A percentile compares a stretch with the other conserved stretches of the same genome.
Evolutionary conservation across 768 basidiomycete genomes (phyloP).

Genomic region (Kwoniella europaea): DNA sequence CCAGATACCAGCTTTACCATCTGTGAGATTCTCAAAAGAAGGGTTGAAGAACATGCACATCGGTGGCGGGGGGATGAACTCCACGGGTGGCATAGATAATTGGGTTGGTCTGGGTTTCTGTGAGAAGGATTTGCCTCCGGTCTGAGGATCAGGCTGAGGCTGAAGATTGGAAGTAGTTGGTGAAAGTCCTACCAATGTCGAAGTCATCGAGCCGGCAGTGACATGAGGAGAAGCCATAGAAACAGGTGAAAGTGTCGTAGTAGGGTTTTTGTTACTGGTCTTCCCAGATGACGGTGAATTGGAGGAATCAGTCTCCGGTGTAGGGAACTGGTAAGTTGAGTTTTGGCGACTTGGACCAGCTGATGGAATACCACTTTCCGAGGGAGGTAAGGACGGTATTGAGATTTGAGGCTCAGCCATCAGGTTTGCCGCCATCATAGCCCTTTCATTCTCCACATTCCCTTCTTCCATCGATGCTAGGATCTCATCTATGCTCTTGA

Average conservation of each 20-base stretch:
- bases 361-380: background rate
- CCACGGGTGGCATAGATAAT: constrained; percentile 36
- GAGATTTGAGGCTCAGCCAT: constrained; percentile 2
- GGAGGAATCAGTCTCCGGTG: constrained; percentile 45
- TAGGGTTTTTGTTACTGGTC: constrained; percentile 3
- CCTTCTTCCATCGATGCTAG: constrained; percentile 47
- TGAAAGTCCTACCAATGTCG: constrained; percentile 1
- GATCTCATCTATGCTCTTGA: constrained; percentile 41
- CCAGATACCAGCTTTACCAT: constrained; percentile 52
- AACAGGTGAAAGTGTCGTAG: constrained; percentile 16
- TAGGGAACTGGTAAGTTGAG: constrained; percentile 38
- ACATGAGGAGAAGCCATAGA: constrained; percentile 30
- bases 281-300: constrained; percentile 16
- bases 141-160: background rate
- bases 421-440: constrained; percentile 20
- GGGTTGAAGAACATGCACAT: constrained; percentile 56
- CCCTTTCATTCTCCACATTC: constrained; percentile 31
- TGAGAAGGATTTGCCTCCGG: background rate
- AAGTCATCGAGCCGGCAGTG: constrained; percentile 12
- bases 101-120: constrained; percentile 20
- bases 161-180: background rate
- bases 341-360: background rate
- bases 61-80: constrained; percentile 50
- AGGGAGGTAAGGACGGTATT: background rate
- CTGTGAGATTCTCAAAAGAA: constrained; percentile 44